A percentile compares a stretch with the other conserved stretches of the same genome.
Conservation (phyloP, 495 filamentous ascomycete species). For the Sordaria brevicollis region DNA sequence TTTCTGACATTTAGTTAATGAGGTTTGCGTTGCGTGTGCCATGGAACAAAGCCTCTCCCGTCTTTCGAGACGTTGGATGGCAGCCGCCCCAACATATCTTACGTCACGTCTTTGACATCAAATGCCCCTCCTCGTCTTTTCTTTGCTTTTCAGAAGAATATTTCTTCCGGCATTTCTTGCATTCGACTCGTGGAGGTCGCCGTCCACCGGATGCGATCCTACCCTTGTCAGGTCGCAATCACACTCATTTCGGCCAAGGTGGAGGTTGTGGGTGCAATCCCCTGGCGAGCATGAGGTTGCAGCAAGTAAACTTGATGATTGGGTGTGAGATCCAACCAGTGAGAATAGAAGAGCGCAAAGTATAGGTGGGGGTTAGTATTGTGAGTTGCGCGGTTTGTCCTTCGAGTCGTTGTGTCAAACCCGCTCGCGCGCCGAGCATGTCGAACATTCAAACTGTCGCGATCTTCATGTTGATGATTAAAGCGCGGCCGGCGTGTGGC, state of each 20-base stretch:
- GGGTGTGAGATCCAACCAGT: neutral
- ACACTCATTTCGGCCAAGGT: neutral
- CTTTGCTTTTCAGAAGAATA: neutral
- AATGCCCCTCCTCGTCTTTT: neutral
- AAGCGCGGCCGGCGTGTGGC: neutral
- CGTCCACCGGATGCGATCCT: neutral
- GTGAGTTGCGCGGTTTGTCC: neutral
- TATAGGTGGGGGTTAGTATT: neutral
- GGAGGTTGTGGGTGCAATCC: neutral
- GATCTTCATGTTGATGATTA: neutral
- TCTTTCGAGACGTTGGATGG: neutral
- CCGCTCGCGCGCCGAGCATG: neutral
- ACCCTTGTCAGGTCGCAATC: neutral
- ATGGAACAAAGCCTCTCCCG: neutral
- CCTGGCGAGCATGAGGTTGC: neutral
- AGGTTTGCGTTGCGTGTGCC: neutral
- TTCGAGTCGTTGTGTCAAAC: neutral
- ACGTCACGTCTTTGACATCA: neutral
- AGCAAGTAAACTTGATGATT: neutral
- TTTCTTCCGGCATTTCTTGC: neutral
- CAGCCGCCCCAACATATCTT: neutral
- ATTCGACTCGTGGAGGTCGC: neutral
- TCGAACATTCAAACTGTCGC: neutral
- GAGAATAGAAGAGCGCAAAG: neutral
- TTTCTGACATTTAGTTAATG: neutral